Evolutionary conservation across 1,284 basidiomycete genomes (phyloP).

Genomic region (Microbotryum silenes-acaulis): DNA sequence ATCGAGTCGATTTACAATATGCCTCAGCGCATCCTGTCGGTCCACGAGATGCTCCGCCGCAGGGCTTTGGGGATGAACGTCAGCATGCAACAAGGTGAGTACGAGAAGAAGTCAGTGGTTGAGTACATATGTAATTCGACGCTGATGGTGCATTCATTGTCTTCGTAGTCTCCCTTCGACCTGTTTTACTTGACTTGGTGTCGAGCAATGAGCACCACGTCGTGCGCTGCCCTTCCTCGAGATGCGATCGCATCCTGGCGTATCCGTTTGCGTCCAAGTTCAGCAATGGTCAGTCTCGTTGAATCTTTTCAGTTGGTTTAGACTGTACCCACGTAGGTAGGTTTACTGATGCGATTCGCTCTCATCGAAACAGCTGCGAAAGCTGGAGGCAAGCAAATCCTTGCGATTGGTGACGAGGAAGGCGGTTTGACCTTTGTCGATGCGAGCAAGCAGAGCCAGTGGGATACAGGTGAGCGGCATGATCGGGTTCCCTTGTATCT

Average conservation of each 20-base stretch:
- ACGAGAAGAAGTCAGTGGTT: background rate
- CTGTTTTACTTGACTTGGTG: constrained; percentile 17
- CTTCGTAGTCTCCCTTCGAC: constrained; percentile 16
- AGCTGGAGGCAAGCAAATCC: constrained; percentile 25
- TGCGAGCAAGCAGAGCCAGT: constrained; percentile 12
- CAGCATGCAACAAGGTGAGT: constrained; percentile 9
- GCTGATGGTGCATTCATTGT: background rate
- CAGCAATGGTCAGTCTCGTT: constrained; percentile 21
- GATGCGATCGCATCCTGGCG: constrained; percentile 21
- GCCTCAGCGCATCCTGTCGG: constrained; percentile 14
- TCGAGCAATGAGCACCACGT: constrained; percentile 33
- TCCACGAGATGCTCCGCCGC: constrained; percentile 7
- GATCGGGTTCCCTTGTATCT: too few relatives aligned
- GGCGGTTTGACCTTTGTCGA: constrained; percentile 30
- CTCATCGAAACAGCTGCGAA: constrained; percentile 20
- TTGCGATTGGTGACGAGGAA: constrained; percentile 32
- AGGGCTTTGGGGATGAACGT: constrained; percentile 15
- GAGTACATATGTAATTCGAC: background rate
- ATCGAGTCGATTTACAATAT: background rate
- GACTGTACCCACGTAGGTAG: background rate
- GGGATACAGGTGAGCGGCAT: constrained; percentile 13
- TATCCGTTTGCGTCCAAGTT: constrained; percentile 33
- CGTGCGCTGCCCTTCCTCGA: constrained; percentile 22
- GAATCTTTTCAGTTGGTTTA: rapidly evolving
- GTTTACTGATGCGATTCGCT: background rate